Evolutionary conservation across 257 asterid species (phyloP).

Genomic region (Jacaranda copaia): DNA sequence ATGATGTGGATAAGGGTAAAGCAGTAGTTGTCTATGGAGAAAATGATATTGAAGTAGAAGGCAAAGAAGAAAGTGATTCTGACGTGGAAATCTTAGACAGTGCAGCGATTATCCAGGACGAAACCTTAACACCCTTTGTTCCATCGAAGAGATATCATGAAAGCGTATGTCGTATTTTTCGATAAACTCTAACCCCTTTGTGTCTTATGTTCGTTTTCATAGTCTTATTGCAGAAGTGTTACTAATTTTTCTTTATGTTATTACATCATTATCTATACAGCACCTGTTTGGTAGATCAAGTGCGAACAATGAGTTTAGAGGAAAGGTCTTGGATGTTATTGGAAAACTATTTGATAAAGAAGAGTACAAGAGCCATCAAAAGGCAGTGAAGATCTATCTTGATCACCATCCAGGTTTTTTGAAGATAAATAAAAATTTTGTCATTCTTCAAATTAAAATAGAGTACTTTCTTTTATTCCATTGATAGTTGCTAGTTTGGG

Average conservation of each 20-base stretch:
- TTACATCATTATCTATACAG: slow-evolving; percentile 23
- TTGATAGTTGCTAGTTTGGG: not conserved
- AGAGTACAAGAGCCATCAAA: slow-evolving; percentile 42
- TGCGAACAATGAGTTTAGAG: slow-evolving; percentile 34
- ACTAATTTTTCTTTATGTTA: not conserved
- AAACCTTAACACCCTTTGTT: no score
- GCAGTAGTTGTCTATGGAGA: no score
- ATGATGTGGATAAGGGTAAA: no score
- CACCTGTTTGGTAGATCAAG: not conserved
- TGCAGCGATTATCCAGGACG: no score
- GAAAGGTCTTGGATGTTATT: slow-evolving; percentile 37
- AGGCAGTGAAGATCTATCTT: slow-evolving; percentile 32
- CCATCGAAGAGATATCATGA: no score
- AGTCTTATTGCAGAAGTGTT: no score
- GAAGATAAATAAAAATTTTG: not conserved
- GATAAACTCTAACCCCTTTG: not conserved
- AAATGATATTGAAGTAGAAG: no score
- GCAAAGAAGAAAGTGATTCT: no score
- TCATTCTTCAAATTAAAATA: no score
- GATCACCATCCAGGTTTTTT: slow-evolving; percentile 41
- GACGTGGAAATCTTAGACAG: no score
- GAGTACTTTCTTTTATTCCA: not conserved
- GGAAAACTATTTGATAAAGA: slow-evolving; percentile 40
- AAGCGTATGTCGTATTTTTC: no score
- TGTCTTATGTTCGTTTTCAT: not conserved